Conservation (phyloP, 2,329 filamentous ascomycete species). For the Claviceps sp. region DNA sequence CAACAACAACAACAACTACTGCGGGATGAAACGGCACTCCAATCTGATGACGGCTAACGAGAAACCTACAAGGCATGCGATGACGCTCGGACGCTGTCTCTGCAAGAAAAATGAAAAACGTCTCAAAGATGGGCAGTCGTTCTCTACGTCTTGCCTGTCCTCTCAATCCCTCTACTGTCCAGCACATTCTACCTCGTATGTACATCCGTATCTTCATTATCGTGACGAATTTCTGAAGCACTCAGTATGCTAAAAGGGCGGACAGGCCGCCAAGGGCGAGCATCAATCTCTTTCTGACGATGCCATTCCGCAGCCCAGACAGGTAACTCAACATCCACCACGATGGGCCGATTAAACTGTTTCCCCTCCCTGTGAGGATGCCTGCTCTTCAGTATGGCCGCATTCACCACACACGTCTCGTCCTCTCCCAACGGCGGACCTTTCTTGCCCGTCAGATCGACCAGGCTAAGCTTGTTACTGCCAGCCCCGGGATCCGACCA, state of each 20-base stretch:
- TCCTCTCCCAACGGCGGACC: conserved; percentile 8
- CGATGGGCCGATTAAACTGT: conserved; percentile 63
- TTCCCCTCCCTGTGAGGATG: conserved; percentile 51
- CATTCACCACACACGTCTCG: conserved; percentile 72
- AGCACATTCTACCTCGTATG: too few relatives aligned
- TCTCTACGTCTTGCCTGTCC: neutral
- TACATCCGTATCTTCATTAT: too few relatives aligned
- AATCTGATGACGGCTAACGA: too few relatives aligned
- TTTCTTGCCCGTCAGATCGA: conserved; percentile 42
- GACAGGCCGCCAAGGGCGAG: neutral
- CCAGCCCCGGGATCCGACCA: conserved; percentile 48
- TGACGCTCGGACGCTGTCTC: too few relatives aligned
- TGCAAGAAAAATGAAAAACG: too few relatives aligned
- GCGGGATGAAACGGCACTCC: too few relatives aligned
- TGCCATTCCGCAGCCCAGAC: conserved; percentile 21
- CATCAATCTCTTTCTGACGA: neutral
- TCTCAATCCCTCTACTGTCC: too few relatives aligned
- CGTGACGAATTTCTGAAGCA: too few relatives aligned
- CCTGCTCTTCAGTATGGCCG: conserved; percentile 56
- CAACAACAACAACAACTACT: too few relatives aligned
- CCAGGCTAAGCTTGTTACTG: conserved; percentile 45
- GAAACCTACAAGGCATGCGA: too few relatives aligned
- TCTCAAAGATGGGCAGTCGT: neutral
- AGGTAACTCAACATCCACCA: conserved; percentile 68
- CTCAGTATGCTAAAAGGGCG: too few relatives aligned